phyloP scores from a whole-genome alignment of 805 yeast genomes.

The Zygosaccharomyces gambellarensis region DNA sequence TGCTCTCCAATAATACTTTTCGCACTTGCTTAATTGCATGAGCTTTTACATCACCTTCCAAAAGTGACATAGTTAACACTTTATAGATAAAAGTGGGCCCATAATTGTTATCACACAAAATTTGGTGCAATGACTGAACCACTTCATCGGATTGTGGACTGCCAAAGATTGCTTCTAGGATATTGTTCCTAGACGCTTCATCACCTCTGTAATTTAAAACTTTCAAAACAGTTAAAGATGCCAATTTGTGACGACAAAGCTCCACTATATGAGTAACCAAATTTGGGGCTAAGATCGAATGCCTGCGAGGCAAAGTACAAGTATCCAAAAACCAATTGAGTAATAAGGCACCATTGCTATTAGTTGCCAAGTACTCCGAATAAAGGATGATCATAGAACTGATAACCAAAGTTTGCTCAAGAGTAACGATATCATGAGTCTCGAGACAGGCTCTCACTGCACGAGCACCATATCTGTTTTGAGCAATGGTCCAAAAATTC shows the following conservation, averaged over 20 bases:
- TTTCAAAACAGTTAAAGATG: constrained; percentile 76
- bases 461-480: constrained; percentile 90
- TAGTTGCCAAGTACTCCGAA: constrained; percentile 73
- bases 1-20: constrained; percentile 54
- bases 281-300: constrained; percentile 56
- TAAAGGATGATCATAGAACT: constrained; percentile 74
- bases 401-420: constrained; percentile 64
- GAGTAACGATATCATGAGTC: constrained; percentile 54
- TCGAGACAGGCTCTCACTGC: constrained; percentile 92
- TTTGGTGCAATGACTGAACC: constrained; percentile 47
- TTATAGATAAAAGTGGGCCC: constrained; percentile 79
- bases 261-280: constrained; percentile 57
- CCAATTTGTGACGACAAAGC: constrained; percentile 76
- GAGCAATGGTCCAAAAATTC: constrained; percentile 73
- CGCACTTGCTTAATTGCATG: constrained; percentile 59
- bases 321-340: constrained; percentile 95
- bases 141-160: constrained; percentile 37
- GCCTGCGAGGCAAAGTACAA: constrained; percentile 60
- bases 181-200: constrained; percentile 50
- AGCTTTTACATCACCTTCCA: constrained; percentile 52
- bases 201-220: constrained; percentile 67
- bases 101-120: constrained; percentile 61
- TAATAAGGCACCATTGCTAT: constrained; percentile 82
- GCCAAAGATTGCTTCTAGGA: constrained; percentile 66
- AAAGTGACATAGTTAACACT: constrained; percentile 65